phyloP scores from a whole-genome alignment of 75 land plant species.

The Picea glauca region DNA sequence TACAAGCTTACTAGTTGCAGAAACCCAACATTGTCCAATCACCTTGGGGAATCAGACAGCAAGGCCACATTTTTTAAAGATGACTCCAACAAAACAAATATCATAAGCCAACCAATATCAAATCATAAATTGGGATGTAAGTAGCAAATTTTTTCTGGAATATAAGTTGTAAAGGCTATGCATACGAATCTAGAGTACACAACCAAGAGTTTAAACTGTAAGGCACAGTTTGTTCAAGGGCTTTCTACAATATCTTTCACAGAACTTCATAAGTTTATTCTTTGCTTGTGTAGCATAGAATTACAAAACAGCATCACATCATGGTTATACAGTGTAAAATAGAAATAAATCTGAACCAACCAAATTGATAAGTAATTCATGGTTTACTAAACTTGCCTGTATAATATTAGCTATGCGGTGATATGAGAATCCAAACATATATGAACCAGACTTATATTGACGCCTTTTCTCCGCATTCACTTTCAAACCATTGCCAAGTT shows the following conservation, averaged over 20 bases:
- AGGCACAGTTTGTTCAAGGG: not conserved
- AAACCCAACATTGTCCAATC: not conserved
- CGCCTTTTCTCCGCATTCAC: constrained; percentile 22
- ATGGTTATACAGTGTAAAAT: not conserved
- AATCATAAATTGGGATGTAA: not conserved
- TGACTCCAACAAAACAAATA: not conserved
- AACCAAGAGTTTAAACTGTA: not conserved
- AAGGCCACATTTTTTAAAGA: not conserved
- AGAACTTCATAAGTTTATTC: not conserved
- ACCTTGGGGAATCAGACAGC: not conserved
- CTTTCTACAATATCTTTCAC: not conserved
- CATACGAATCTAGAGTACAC: not conserved
- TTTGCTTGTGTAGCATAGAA: not conserved
- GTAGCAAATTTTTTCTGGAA: too few relatives aligned
- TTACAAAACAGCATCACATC: not conserved
- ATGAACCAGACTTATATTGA: constrained; percentile 50
- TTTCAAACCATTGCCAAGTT: constrained; percentile 17
- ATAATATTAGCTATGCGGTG: constrained; percentile 59
- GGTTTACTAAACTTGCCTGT: constrained; percentile 37
- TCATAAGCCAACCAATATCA: not conserved
- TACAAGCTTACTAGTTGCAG: not conserved
- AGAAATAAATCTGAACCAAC: not conserved
- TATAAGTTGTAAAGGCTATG: too few relatives aligned
- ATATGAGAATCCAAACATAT: constrained; percentile 93
- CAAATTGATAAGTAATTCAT: not conserved